Evolutionary conservation across 352 stramenopile genomes (phyloP).

Genomic region (Globisporangium uncinulatum): DNA sequence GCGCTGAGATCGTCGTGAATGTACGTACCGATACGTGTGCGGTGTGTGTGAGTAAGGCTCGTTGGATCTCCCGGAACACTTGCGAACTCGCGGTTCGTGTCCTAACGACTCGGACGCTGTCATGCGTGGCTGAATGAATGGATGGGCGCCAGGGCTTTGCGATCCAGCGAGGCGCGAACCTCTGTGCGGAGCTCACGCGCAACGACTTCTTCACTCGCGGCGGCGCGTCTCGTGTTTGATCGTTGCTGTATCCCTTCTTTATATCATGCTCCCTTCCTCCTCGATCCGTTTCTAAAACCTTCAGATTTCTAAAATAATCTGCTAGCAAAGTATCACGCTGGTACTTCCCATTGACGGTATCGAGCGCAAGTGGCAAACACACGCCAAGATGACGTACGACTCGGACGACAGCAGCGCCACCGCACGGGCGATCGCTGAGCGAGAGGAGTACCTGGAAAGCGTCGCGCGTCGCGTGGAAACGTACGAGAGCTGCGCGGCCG

Average conservation of each 20-base stretch:
- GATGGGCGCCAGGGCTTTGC: slow-evolving; percentile 28
- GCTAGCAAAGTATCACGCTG: too few species aligned
- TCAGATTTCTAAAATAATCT: too few species aligned
- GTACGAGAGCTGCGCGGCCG: slow-evolving; percentile 58
- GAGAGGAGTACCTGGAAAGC: slow-evolving; percentile 37
- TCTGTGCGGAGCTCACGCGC: slow-evolving; percentile 67
- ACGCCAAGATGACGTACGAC: too few species aligned
- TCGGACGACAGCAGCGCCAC: slow-evolving; percentile 1
- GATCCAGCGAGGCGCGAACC: slow-evolving; percentile 43
- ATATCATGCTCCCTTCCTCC: too few species aligned
- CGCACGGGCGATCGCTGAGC: slow-evolving; percentile 5
- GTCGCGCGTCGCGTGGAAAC: slow-evolving; percentile 48
- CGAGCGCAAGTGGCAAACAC: too few species aligned
- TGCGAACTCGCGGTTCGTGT: too few species aligned
- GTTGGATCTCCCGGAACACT: too few species aligned
- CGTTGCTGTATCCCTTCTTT: neutral
- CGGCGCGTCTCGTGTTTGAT: slow-evolving; percentile 15
- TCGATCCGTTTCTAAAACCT: too few species aligned
- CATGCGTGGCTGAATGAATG: neutral
- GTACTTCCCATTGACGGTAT: too few species aligned
- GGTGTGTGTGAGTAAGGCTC: neutral
- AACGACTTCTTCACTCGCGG: slow-evolving; percentile 60
- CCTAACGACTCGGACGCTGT: too few species aligned
- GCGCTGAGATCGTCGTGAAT: slow-evolving; percentile 50
- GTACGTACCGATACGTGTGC: slow-evolving; percentile 17